Evolutionary conservation across 768 basidiomycete species (phyloP), one percentile per base, ranked within the genome.

Genomic region (Fomitopsis pulvina): DNA sequence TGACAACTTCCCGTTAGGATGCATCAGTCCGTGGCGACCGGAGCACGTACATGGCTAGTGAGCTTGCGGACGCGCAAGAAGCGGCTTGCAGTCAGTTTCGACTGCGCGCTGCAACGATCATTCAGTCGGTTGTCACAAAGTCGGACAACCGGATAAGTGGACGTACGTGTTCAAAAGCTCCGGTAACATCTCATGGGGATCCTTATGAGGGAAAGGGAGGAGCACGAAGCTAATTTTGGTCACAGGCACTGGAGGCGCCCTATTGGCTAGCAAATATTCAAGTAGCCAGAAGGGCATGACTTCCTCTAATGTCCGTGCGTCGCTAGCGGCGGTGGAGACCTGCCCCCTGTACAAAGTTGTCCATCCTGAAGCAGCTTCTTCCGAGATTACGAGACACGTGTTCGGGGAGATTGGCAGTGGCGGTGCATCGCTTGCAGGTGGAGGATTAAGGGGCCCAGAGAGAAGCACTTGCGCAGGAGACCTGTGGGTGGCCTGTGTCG

Each of bases 141-240:
- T 21, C 11, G 4, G 8, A 26, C 6, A 47, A 6, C 8, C 30
- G 22, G 18, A 11, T 4, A 32, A 34, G n/a, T 34, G 14, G 6
- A 48, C 47, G 21, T 60, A 95, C 93, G 83, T 82, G 62, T 90
- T 91, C 51, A 95, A 72, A 49, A 97, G 68, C 58, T 91, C 90
- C 0, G 90, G 89, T 32, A 96, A 65, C 53, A 74, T 71, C 52
- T 87, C 78, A 25, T 73, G 73, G 0, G 76, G 73, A 46, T 83
- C 79, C 52, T 78, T 77, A 51, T 69, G 75, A 2, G 67, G 71
- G 78, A 80, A 88, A 1, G 94, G 92, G 53, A 94, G 71, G 30
- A 99, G 67, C 18, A 95, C 80, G 63, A 98, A 99, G 57, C 92
- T 90, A 39, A 97, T 63, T 70, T 98, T 99, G 45, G 77, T 71